A percentile compares a stretch with the other conserved stretches of the same genome.
Evolutionary conservation across 2,329 filamentous ascomycete species (phyloP).

Genomic region (Endocalyx cinctus): DNA sequence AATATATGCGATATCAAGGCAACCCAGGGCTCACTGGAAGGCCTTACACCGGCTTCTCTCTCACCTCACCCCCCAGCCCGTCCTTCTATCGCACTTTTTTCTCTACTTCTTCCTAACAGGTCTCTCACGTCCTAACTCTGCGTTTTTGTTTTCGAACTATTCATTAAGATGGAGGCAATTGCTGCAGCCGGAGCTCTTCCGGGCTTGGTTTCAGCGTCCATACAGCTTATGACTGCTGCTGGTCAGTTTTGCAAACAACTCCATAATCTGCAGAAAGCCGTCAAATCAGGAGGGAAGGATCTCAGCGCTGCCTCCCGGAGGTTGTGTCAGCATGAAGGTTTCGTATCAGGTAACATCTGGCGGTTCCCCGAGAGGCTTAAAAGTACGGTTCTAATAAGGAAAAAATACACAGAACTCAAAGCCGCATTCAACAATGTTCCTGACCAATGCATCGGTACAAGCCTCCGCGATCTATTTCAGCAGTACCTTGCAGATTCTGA

Average conservation of each 20-base stretch:
- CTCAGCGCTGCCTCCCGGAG: conserved; percentile 3
- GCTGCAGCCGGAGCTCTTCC: conserved; percentile 5
- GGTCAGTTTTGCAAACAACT: conserved; percentile 10
- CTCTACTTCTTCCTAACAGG: too few species aligned
- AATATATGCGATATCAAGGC: too few species aligned
- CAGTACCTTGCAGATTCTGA: conserved; percentile 5
- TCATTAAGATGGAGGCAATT: conserved; percentile 6
- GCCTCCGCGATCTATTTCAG: conserved; percentile 3
- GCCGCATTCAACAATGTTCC: conserved; percentile 5
- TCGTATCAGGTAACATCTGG: conserved; percentile 5
- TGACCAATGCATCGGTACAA: background rate
- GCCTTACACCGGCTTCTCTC: too few species aligned
- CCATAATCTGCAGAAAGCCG: conserved; percentile 6
- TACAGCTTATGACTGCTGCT: conserved; percentile 8
- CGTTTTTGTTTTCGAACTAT: too few species aligned
- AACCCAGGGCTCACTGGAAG: too few species aligned
- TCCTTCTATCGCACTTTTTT: too few species aligned
- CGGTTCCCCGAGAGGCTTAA: background rate
- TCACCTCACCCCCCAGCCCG: too few species aligned
- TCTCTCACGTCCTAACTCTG: too few species aligned
- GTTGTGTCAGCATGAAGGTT: conserved; percentile 6
- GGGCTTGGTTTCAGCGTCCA: conserved; percentile 7
- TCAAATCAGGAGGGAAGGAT: conserved; percentile 6
- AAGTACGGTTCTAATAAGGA: background rate
- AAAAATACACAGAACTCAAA: conserved; percentile 3